These are phyloP conservation scores for Podospora tetraspora DNA, from an alignment of 495 filamentous ascomycete genomes.

Conservation along the genomic window DNA sequence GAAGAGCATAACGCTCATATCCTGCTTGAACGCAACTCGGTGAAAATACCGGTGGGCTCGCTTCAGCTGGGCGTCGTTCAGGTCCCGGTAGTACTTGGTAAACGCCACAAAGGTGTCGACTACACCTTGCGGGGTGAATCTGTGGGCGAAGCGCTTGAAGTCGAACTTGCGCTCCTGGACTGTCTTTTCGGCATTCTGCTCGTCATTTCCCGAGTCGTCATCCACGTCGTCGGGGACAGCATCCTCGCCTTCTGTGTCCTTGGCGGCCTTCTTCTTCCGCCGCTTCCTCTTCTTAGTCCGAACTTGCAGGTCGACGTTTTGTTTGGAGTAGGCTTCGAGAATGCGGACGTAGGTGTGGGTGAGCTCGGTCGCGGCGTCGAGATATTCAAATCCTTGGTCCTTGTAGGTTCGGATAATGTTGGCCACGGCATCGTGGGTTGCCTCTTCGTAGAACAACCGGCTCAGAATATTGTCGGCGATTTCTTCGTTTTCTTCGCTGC, in stretches of 20 bases:
- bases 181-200: slow-evolving; percentile 60
- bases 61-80: slow-evolving; percentile 79
- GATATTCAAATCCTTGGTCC: slow-evolving; percentile 87
- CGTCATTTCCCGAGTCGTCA: slow-evolving; percentile 70
- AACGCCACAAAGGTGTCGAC: slow-evolving; percentile 86
- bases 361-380: slow-evolving; percentile 89
- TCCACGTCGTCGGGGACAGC: slow-evolving; percentile 43
- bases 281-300: slow-evolving; percentile 66
- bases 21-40: slow-evolving; percentile 88
- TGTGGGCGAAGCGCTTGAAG: slow-evolving; percentile 73
- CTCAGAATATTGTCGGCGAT: slow-evolving; percentile 97
- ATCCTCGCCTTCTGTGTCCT: slow-evolving; percentile 23
- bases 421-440: slow-evolving; percentile 80
- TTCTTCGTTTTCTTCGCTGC: slow-evolving; percentile 88
- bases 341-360: slow-evolving; percentile 87
- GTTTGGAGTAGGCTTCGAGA: slow-evolving; percentile 87
- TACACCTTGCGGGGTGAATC: slow-evolving; percentile 77
- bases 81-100: slow-evolving; percentile 71
- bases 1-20: slow-evolving; percentile 81
- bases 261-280: slow-evolving; percentile 61
- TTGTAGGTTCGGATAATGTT: slow-evolving; percentile 77
- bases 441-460: slow-evolving; percentile 96
- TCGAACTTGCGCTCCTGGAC: slow-evolving; percentile 88
- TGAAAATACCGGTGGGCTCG: slow-evolving; percentile 94
- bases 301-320: slow-evolving; percentile 89